Evolutionary conservation across 805 yeast genomes (phyloP).

Genomic region (Lachancea fermentati): DNA sequence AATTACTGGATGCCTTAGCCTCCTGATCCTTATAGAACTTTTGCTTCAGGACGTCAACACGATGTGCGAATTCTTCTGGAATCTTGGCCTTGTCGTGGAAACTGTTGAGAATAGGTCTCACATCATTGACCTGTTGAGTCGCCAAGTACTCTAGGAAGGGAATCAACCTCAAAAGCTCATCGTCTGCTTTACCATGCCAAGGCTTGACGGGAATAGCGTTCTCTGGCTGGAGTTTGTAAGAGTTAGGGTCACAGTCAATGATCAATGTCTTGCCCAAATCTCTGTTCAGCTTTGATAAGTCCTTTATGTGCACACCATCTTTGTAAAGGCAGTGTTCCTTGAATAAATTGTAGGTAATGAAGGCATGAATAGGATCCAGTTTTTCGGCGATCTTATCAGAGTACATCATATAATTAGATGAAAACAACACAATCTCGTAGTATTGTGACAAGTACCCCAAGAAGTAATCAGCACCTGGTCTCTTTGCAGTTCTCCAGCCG

Average conservation of each 20-base stretch:
- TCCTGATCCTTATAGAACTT: conserved; percentile 57
- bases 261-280: conserved; percentile 76
- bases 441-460: conserved; percentile 90
- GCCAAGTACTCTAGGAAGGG: conserved; percentile 95
- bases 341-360: conserved; percentile 77
- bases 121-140: conserved; percentile 77
- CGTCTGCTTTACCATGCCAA: conserved; percentile 87
- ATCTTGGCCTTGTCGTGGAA: conserved; percentile 62
- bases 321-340: conserved; percentile 83
- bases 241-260: conserved; percentile 70
- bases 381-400: conserved; percentile 80
- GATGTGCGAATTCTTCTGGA: conserved; percentile 70
- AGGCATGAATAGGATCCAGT: conserved; percentile 90
- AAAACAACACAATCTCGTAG: conserved; percentile 90
- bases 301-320: conserved; percentile 87
- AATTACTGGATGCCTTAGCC: conserved; percentile 39
- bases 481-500: conserved; percentile 98
- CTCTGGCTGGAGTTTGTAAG: conserved; percentile 81
- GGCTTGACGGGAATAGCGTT: conserved; percentile 81
- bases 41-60: conserved; percentile 71
- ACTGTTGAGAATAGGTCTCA: conserved; percentile 78
- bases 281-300: conserved; percentile 83
- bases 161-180: conserved; percentile 69
- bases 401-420: conserved; percentile 78
- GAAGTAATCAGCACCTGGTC: conserved; percentile 97